A percentile compares a stretch with the other conserved stretches of the same genome.
phyloP scores from a whole-genome alignment of 768 basidiomycete genomes.

The Chalciporus pseudorubinellus region DNA sequence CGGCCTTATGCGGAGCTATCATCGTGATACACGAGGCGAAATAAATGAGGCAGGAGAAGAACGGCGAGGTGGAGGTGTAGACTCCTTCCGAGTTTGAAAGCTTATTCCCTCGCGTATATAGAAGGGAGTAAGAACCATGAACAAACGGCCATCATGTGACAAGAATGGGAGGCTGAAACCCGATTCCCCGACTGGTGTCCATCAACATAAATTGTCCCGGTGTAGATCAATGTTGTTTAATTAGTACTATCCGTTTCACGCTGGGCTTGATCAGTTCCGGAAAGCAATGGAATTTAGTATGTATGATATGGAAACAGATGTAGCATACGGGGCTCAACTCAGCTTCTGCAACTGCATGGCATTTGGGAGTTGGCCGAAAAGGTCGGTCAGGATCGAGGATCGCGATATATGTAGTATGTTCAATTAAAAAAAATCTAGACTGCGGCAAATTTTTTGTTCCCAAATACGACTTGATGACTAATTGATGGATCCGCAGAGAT shows the following conservation, averaged over 20 bases:
- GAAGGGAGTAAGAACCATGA: neutral
- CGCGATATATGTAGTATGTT: neutral
- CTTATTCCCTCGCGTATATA: conserved; percentile 10
- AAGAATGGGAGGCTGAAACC: neutral
- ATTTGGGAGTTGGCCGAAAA: neutral
- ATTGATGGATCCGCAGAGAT: neutral
- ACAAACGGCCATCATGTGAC: conserved; percentile 3
- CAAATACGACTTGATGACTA: conserved; percentile 6
- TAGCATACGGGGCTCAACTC: neutral
- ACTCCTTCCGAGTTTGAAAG: conserved; percentile 11
- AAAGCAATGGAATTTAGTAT: neutral
- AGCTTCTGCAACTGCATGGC: neutral
- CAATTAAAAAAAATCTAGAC: conserved; percentile 12
- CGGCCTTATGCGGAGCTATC: conserved; percentile 19
- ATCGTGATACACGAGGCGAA: conserved; percentile 6
- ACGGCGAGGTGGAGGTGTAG: conserved; percentile 7
- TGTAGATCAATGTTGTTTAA: neutral
- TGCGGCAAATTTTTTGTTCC: conserved; percentile 3
- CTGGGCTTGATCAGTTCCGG: neutral
- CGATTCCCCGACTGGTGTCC: neutral
- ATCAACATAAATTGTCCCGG: neutral
- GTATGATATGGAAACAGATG: neutral
- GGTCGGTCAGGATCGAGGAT: neutral
- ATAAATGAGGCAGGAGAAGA: conserved; percentile 6
- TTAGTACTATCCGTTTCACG: neutral